Percentiles rank a stretch among this genome's conserved stretches.
Conservation (phyloP, 2,329 filamentous ascomycete species). For the Diaporthe humulicola region DNA sequence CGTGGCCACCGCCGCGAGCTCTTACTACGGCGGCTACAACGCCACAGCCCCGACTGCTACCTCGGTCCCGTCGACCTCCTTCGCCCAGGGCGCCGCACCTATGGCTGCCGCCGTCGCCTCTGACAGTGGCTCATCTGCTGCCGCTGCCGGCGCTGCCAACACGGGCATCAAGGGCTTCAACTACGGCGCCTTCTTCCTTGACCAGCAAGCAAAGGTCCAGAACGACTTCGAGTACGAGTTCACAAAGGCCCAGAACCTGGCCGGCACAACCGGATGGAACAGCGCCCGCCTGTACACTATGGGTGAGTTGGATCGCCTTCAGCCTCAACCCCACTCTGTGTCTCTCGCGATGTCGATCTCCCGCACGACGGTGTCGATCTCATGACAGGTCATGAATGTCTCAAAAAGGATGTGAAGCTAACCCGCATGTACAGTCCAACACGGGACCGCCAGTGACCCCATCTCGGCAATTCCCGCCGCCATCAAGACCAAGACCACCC, state of each 20-base stretch:
- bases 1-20: constrained; percentile 38
- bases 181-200: constrained; percentile 75
- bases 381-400: background rate
- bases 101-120: constrained; percentile 33
- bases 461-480: constrained; percentile 84
- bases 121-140: constrained; percentile 13
- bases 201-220: constrained; percentile 71
- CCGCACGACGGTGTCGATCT: constrained; percentile 7
- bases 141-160: constrained; percentile 30
- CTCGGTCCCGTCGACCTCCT: constrained; percentile 24
- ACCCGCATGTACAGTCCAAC: constrained; percentile 60
- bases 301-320: constrained; percentile 46
- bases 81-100: constrained; percentile 10
- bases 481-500: constrained; percentile 66
- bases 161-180: constrained; percentile 76
- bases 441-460: constrained; percentile 77
- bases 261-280: constrained; percentile 75
- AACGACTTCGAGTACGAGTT: constrained; percentile 80
- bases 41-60: background rate
- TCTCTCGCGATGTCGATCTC: constrained; percentile 18
- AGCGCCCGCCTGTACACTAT: constrained; percentile 83
- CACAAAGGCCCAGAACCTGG: constrained; percentile 72
- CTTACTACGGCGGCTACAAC: constrained; percentile 29
- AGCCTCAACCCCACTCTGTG: background rate
- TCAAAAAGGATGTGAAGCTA: background rate